Percentiles rank a stretch among this genome's conserved stretches.
These are phyloP conservation scores for Aspergillus sp. DNA, from an alignment of 2,329 filamentous ascomycete species.

Conservation along the genomic window DNA sequence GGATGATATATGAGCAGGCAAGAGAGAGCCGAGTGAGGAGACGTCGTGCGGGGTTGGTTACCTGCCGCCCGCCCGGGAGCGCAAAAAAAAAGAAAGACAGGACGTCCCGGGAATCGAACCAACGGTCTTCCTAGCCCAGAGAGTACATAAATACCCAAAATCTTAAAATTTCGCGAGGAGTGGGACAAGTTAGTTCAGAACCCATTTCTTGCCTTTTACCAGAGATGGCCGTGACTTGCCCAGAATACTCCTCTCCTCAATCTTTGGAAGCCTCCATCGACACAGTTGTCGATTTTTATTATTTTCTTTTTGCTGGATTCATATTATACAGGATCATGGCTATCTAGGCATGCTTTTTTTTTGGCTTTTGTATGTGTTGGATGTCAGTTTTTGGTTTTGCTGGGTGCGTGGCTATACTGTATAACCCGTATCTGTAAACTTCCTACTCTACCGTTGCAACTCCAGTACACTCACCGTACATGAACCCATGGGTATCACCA, in stretches of 20 bases:
- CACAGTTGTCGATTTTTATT: conserved; percentile 36
- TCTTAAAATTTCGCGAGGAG: conserved; percentile 38
- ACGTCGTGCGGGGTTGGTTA: conserved; percentile 10
- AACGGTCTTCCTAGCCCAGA: not conserved
- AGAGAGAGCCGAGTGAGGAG: too few relatives aligned
- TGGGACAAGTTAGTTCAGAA: conserved; percentile 62
- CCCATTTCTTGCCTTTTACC: conserved; percentile 73
- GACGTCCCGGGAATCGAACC: conserved; percentile 21
- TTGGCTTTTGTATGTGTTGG: not conserved
- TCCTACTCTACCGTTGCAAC: too few relatives aligned
- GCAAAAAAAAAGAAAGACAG: conserved; percentile 4
- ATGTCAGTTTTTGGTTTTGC: too few relatives aligned
- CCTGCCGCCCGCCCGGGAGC: too few relatives aligned
- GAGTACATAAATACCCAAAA: conserved; percentile 5
- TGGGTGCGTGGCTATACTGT: conserved; percentile 5
- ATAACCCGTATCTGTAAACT: conserved; percentile 4
- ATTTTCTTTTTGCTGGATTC: conserved; percentile 16
- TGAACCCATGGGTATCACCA: too few relatives aligned
- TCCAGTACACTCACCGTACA: too few relatives aligned
- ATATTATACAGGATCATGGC: not conserved
- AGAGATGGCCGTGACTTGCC: conserved; percentile 64
- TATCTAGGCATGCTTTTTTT: not conserved
- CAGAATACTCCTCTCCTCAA: conserved; percentile 50
- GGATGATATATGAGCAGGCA: too few relatives aligned
- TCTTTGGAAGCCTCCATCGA: conserved; percentile 46